A percentile compares a stretch with the other conserved stretches of the same genome.
Conservation (phyloP, 2,329 filamentous ascomycete species). For the Cladosporium austrohemisphaericum region DNA sequence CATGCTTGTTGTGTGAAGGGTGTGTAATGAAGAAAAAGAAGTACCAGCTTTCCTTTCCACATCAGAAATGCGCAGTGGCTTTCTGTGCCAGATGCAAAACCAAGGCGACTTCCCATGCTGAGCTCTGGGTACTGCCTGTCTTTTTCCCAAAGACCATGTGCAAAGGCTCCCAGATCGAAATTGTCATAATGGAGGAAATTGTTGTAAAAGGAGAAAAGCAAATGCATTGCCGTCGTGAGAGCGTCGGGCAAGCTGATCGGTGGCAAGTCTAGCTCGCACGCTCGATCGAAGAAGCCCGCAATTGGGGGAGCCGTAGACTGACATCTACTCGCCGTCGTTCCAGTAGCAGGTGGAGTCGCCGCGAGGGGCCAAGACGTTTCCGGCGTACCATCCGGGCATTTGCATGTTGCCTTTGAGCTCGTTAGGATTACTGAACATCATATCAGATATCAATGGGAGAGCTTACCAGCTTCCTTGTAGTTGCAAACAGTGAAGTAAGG, state of each 20-base stretch:
- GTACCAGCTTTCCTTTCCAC: conserved; percentile 11
- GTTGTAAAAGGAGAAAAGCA: conserved; percentile 5
- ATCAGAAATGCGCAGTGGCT: conserved; percentile 8
- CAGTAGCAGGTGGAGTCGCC: conserved; percentile 36
- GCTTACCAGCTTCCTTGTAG: conserved; percentile 70
- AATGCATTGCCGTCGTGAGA: conserved; percentile 11
- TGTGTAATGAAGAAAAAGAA: conserved; percentile 15
- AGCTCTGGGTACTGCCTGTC: conserved; percentile 4
- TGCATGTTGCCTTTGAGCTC: conserved; percentile 49
- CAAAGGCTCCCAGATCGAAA: neutral
- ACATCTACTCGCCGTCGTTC: conserved; percentile 20
- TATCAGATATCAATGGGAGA: conserved; percentile 13
- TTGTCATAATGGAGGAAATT: conserved; percentile 3
- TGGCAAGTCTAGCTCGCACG: conserved; percentile 9
- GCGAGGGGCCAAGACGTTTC: conserved; percentile 42
- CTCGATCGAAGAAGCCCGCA: conserved; percentile 8
- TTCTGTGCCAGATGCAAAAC: conserved; percentile 10
- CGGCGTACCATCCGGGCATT: conserved; percentile 51
- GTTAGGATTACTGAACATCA: neutral
- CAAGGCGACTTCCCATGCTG: conserved; percentile 9
- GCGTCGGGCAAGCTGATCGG: neutral
- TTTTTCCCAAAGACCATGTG: conserved; percentile 3
- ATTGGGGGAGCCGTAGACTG: neutral
- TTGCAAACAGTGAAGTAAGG: conserved; percentile 85
- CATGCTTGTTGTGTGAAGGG: conserved; percentile 4